Evolutionary conservation across 257 asterid genomes (phyloP).

Genomic region (Voacanga thouarsii): DNA sequence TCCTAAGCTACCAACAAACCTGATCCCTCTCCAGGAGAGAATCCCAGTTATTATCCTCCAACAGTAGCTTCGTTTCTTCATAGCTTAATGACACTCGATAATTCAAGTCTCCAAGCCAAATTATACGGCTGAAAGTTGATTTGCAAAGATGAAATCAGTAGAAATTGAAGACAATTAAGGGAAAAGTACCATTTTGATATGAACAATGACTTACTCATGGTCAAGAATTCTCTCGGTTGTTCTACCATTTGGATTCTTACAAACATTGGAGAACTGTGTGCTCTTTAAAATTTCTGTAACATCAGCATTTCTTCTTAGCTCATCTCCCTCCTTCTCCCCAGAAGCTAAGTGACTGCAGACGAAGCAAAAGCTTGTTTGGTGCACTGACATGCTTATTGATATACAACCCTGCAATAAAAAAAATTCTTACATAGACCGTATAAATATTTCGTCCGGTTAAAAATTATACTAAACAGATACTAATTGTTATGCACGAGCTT

Average conservation of each 20-base stretch:
- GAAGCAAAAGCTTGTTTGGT: constrained; percentile 83
- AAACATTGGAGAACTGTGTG: constrained; percentile 51
- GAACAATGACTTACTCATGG: constrained; percentile 58
- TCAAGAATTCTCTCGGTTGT: constrained; percentile 57
- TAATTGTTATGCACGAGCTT: too few relatives aligned
- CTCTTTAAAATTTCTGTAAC: constrained; percentile 72
- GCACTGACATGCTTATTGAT: constrained; percentile 83
- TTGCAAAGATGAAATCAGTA: not conserved
- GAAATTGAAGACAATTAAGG: not conserved
- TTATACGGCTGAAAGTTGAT: constrained; percentile 55
- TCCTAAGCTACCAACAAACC: constrained; percentile 36
- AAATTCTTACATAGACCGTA: not conserved
- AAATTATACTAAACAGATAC: too few relatives aligned
- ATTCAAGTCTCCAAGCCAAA: constrained; percentile 95
- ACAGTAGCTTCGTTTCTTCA: constrained; percentile 55
- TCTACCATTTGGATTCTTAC: constrained; percentile 46
- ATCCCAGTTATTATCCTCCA: constrained; percentile 87
- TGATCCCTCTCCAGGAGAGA: constrained; percentile 81
- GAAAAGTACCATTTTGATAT: not conserved
- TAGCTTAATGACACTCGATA: constrained; percentile 83
- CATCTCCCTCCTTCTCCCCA: constrained; percentile 96
- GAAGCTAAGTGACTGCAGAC: constrained; percentile 95
- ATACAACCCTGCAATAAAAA: constrained; percentile 65
- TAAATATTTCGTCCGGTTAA: too few relatives aligned
- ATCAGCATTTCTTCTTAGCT: constrained; percentile 67